Base-by-base conservation (phyloP, 345 rosid genomes). In the Diplotaxis tenuifolia region DNA sequence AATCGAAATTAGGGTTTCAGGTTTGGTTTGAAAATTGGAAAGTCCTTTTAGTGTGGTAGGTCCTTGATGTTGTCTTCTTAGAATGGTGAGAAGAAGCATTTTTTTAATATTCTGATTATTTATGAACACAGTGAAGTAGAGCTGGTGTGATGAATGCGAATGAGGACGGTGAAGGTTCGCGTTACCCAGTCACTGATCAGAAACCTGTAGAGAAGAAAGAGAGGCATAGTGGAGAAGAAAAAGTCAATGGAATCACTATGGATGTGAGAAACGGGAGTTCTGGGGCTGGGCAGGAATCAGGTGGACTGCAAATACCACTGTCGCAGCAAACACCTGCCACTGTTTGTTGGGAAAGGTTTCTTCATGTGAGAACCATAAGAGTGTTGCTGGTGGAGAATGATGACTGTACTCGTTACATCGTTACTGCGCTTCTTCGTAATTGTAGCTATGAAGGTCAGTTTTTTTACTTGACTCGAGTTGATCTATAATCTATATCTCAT, bases 371-470 rank as follows among this genome's bases (percentile, higher is more conserved):
- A 70, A 83, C 92, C 20, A 78, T 89, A 40, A 88, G 84, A 78
- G 93, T 89, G 78, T 75, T 92, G 14, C 89, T 92, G 11, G 90
- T 89, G 73, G 97, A 92, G 67, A 75, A 84, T 71, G 97, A 92
- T 74, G 87, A 85, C 70, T 92, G 89, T 18, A 92, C 97, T 45
- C 92, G 97, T 20, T 89, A 86, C 62, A 83, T 89, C 40, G 89
- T 92, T 55, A 76, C 88, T 80, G 97, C 97, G 9, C 78, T 89
- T 63, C 96, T 92, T 20, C 92, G 86, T 63, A 92, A 92, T 63
- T 92, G 94, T 78, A 80, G 97, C 67, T 89, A 88, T 67, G 88
- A 88, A 82, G 96, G 97, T 88, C 40, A 75, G 82, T 76, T 11
- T 38, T 61, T 29, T 20, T 6, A 19, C 21, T 16, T 6, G 54